A percentile compares a stretch with the other conserved stretches of the same genome.
Evolutionary conservation across 257 asterid species (phyloP).

Genomic region (Primulina tabacum): DNA sequence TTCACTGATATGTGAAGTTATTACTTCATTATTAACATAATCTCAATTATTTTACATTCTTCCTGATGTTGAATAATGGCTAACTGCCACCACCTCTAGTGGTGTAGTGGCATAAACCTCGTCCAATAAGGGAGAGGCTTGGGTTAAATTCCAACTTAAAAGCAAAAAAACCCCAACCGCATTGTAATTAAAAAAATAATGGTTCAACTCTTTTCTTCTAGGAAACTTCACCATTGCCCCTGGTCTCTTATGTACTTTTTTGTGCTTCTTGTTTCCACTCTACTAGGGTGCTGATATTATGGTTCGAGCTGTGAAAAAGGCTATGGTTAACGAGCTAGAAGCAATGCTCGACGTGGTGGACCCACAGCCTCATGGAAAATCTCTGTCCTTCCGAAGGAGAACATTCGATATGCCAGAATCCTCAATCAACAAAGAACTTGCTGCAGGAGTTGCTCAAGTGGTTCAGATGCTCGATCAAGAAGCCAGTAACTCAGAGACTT

Average conservation of each 20-base stretch:
- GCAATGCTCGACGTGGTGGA: constrained; percentile 94
- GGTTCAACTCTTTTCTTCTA: no score
- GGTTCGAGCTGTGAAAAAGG: constrained; percentile 69
- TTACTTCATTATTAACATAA: no score
- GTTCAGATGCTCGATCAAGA: constrained; percentile 77
- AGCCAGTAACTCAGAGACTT: constrained; percentile 42
- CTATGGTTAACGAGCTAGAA: constrained; percentile 84
- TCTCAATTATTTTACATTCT: no score
- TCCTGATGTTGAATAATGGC: no score
- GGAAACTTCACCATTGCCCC: not conserved
- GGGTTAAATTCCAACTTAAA: no score
- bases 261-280: not conserved
- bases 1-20: no score
- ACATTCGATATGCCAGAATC: constrained; percentile 89
- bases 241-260: not conserved
- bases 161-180: no score
- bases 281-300: constrained; percentile 74
- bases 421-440: constrained; percentile 61
- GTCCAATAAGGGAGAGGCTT: no score
- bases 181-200: no score
- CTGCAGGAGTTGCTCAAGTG: constrained; percentile 89
- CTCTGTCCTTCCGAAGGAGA: constrained; percentile 62
- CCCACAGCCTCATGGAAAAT: constrained; percentile 67
- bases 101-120: no score
- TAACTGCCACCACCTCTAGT: no score